Evolutionary conservation across 2,329 filamentous ascomycete species (phyloP), one percentile per base, ranked within the genome.

Genomic region (Polytolypa hystricis): DNA sequence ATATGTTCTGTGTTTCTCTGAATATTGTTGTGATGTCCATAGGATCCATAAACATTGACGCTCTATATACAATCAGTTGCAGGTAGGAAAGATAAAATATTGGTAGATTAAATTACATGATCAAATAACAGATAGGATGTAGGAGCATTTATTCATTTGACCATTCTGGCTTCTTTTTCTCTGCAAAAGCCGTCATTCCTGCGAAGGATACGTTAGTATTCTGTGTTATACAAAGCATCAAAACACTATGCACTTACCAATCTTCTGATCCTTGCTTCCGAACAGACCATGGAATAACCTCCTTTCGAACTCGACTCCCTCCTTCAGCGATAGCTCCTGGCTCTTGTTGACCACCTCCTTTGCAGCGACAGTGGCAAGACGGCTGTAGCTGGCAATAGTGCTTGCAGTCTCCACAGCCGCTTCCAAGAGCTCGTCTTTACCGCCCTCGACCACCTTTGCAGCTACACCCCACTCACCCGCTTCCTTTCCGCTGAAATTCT

Each of bases 321-420:
- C 91, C 49, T 82, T 69, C 41, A 98, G 66, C 3, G 80, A 71
- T 48, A 94, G 64, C 51, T 98, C 91, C 69, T 96, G 87, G 61
- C 86, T 94, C 78, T 95, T 96, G 60, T 96, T 94, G 38, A 98
- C 89, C n/a, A 91, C 89, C 70, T 98, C 91, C 71, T 98, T 98
- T 39, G 76, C 81, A 8, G 83, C 91, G 65, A 85, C 78, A 40
- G 93, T 77, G 1, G 89, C 83, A n/a, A 98, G 80, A 55, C 73
- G 77, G 35, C 83, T 87, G 62, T 91, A 85, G 1, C 81, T 67
- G 0, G 91, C 87, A 64, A 98, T 95, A 35, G 77, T 87, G 69
- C 83, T 84, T 2, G 91, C 91, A 12, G 85, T 89, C 56, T 79
- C 76, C 42, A 94, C 59, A 2, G 86, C 79, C 38, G 77, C 84